Base-by-base conservation (phyloP, 2,329 filamentous ascomycete species). In the Verruconis gallopava region DNA sequence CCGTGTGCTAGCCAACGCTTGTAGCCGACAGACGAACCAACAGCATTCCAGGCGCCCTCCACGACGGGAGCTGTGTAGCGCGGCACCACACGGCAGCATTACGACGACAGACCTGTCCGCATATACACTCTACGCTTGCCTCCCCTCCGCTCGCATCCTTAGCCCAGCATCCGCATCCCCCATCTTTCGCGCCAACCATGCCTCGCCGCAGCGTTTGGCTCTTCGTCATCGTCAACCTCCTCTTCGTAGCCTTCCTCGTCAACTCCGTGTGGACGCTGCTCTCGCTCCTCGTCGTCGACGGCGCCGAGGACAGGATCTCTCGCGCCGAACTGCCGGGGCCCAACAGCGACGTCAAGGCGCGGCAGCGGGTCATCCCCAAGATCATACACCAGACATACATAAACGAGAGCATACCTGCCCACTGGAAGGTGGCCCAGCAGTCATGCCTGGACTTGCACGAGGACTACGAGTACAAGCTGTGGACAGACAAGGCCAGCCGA, bases 361-460 rank as follows among this genome's bases (percentile, higher is more conserved):
- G 67, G 37, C 64, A 65, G 37, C 68, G 71, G 6, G 57, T 82
- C 49, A 82, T 85, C 38, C 80, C 80, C 37, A 82, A 81, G 61
- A 84, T 85, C 54, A 81, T 85, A 44, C 80, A 85, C 63, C 80
- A 85, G 57, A 84, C 80, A 6, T 84, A 83, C 60, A 75, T 74
- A 53, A 84, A 82, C 55, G 72, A 78, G 43, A 75, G 69, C 34
- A 76, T 85, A 30, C 81, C 81, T 0, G 64, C 63, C 36, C 71
- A 77, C 41, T 85, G 81, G 81, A 61, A 67, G 44, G 68, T 67
- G 6, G 70, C 79, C 21, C 78, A 82, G 50, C 64, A 75, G 59
- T 78, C 69, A 50, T 85, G 81, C 61, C 63, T 77, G 42, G 70
- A 79, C 17, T 57, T 79, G 39, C 81, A 86, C 55, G 68, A 74